Percentiles rank a stretch among this genome's conserved stretches.
Evolutionary conservation across 1,284 basidiomycete species (phyloP).

Genomic region (Puccinia coronata): DNA sequence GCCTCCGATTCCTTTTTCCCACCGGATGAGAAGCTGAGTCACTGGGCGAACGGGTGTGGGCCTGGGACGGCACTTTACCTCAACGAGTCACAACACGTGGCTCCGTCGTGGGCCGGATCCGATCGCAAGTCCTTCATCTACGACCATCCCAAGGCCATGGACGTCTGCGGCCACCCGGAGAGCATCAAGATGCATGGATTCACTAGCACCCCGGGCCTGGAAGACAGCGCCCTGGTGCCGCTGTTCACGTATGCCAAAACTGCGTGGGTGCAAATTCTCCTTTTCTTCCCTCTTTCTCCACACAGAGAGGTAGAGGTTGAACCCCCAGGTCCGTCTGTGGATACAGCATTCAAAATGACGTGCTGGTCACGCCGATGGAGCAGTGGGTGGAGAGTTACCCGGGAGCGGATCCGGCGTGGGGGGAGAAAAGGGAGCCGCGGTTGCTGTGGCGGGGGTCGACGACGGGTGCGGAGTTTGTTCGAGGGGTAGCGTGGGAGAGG

Average conservation of each 20-base stretch:
- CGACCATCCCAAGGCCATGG: constrained; percentile 55
- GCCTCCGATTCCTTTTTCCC: constrained; percentile 53
- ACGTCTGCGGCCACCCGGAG: constrained; percentile 57
- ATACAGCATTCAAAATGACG: constrained; percentile 55
- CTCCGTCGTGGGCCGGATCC: not conserved
- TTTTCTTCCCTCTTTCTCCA: too few species aligned
- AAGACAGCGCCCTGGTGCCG: constrained; percentile 55
- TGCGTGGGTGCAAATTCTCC: constrained; percentile 34
- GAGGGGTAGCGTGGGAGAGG: constrained; percentile 54
- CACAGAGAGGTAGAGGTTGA: too few species aligned
- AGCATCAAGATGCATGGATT: constrained; percentile 56
- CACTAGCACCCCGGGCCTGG: constrained; percentile 53
- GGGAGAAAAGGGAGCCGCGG: constrained; percentile 51
- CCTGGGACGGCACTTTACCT: constrained; percentile 52
- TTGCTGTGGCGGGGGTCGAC: constrained; percentile 56
- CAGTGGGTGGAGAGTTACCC: constrained; percentile 57
- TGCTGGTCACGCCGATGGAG: constrained; percentile 58
- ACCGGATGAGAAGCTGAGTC: constrained; percentile 52
- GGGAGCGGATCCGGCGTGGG: constrained; percentile 56
- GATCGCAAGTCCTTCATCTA: constrained; percentile 55
- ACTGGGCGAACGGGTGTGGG: constrained; percentile 55
- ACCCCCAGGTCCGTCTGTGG: not conserved
- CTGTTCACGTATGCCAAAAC: constrained; percentile 58
- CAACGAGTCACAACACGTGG: constrained; percentile 28
- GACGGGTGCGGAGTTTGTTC: constrained; percentile 56